Conservation (phyloP, 768 basidiomycete genomes). For the Termitomyces heimii region DNA sequence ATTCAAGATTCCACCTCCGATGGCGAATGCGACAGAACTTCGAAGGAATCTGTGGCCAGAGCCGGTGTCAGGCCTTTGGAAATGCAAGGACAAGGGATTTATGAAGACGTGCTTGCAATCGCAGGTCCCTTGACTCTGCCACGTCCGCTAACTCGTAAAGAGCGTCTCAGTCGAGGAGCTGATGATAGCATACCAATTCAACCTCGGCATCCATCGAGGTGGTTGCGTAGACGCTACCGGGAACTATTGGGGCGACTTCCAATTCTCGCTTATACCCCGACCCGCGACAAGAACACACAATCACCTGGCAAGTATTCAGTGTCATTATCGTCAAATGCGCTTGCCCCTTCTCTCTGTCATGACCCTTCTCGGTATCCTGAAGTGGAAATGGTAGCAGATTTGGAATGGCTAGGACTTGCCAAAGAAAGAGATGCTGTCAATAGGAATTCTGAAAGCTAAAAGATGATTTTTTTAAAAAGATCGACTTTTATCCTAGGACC, state of each 20-base stretch:
- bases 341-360: slow-evolving; percentile 17
- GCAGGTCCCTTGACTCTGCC: slow-evolving; percentile 28
- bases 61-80: slow-evolving; percentile 29
- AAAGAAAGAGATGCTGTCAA: slow-evolving; percentile 1
- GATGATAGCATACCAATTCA: background rate
- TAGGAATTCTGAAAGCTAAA: slow-evolving; percentile 6
- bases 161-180: slow-evolving; percentile 10
- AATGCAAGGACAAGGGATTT: slow-evolving; percentile 35
- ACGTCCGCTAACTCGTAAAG: slow-evolving; percentile 27
- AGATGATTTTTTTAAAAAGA: slow-evolving; percentile 1
- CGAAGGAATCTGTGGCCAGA: slow-evolving; percentile 8
- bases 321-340: slow-evolving; percentile 24
- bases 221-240: slow-evolving; percentile 51
- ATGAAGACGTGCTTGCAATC: slow-evolving; percentile 40
- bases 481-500: slow-evolving; percentile 7
- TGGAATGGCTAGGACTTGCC: slow-evolving; percentile 28
- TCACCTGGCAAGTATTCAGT: slow-evolving; percentile 21
- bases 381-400: slow-evolving; percentile 20
- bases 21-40: background rate
- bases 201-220: slow-evolving; percentile 33
- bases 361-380: slow-evolving; percentile 20
- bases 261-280: slow-evolving; percentile 33
- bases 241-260: slow-evolving; percentile 58
- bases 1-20: slow-evolving; percentile 12
- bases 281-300: slow-evolving; percentile 3